Percentiles rank a stretch among this genome's conserved stretches.
These are phyloP conservation scores for Colletotrichum godetiae DNA, from an alignment of 2,329 filamentous ascomycete genomes.

Conservation along the genomic window DNA sequence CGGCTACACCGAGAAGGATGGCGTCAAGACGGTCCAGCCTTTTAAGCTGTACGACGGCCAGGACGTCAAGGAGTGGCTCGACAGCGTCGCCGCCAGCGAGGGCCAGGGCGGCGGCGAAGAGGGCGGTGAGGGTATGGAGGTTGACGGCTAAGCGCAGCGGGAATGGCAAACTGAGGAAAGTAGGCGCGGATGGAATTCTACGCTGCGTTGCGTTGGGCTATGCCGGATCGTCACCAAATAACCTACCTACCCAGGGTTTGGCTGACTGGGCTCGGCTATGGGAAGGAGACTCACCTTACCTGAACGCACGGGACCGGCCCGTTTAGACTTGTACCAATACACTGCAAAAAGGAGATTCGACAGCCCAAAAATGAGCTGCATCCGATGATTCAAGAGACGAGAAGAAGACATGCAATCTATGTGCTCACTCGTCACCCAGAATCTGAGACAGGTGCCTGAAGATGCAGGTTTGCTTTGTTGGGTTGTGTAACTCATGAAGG, in stretches of 20 bases:
- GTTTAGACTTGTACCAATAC: slow-evolving; percentile 35
- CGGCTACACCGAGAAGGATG: slow-evolving; percentile 65
- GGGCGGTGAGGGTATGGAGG: slow-evolving; percentile 50
- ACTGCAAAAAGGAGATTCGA: slow-evolving; percentile 29
- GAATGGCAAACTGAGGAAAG: background rate
- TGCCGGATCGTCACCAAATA: background rate
- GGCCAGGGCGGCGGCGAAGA: slow-evolving; percentile 54
- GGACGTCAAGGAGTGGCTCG: slow-evolving; percentile 87
- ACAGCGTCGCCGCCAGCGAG: slow-evolving; percentile 71
- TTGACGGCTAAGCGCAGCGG: slow-evolving; percentile 41
- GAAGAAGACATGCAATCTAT: background rate
- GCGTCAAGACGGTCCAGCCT: slow-evolving; percentile 72
- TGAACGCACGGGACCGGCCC: slow-evolving; percentile 20
- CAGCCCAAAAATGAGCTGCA: slow-evolving; percentile 30
- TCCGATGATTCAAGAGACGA: slow-evolving; percentile 13
- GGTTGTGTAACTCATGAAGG: slow-evolving; percentile 29
- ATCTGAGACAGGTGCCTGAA: background rate
- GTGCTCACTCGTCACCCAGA: background rate
- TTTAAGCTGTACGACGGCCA: slow-evolving; percentile 94
- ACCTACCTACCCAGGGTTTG: background rate
- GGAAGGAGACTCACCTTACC: slow-evolving; percentile 11
- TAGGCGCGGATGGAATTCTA: slow-evolving; percentile 2
- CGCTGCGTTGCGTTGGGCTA: slow-evolving; percentile 12
- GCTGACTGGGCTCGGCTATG: background rate
- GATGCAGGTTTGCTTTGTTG: slow-evolving; percentile 10